A percentile compares a stretch with the other conserved stretches of the same genome.
Conservation (phyloP, 441 rosid genomes). For the Raphanus hybrid region DNA sequence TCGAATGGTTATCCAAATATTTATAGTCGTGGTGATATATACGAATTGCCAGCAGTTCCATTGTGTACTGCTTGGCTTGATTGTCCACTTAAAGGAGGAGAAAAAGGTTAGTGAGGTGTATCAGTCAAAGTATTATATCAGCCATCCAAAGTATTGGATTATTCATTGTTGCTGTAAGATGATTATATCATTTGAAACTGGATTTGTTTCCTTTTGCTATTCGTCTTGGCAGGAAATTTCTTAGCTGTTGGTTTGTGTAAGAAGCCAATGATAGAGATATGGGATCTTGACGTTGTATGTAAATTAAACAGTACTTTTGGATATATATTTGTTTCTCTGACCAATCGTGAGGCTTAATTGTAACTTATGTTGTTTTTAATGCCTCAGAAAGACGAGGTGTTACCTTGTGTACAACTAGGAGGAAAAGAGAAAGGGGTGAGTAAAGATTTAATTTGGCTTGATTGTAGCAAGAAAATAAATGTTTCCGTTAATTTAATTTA, state of each 20-base stretch:
- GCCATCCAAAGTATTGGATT: neutral
- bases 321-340: slow-evolving; percentile 9
- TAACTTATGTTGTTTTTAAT: slow-evolving; percentile 15
- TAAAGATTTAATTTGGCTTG: neutral
- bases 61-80: slow-evolving; percentile 91
- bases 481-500: neutral
- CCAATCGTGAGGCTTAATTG: neutral
- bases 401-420: slow-evolving; percentile 78
- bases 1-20: too few species aligned
- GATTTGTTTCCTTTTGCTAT: neutral
- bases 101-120: slow-evolving; percentile 56
- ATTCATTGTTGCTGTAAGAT: neutral
- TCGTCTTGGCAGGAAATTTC: slow-evolving; percentile 71
- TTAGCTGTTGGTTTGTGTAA: slow-evolving; percentile 90
- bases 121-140: too few species aligned
- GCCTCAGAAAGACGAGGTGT: slow-evolving; percentile 80
- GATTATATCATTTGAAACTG: neutral
- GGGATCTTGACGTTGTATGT: slow-evolving; percentile 95
- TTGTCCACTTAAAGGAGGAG: slow-evolving; percentile 87
- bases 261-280: slow-evolving; percentile 79
- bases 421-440: slow-evolving; percentile 55
- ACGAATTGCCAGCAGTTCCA: slow-evolving; percentile 41
- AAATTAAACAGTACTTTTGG: neutral
- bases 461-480: slow-evolving; percentile 13
- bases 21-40: too few species aligned